Evolutionary conservation across 352 stramenopile genomes (phyloP), one percentile per base, ranked within the genome.

Genomic region (Phytophthora pinifolia): DNA sequence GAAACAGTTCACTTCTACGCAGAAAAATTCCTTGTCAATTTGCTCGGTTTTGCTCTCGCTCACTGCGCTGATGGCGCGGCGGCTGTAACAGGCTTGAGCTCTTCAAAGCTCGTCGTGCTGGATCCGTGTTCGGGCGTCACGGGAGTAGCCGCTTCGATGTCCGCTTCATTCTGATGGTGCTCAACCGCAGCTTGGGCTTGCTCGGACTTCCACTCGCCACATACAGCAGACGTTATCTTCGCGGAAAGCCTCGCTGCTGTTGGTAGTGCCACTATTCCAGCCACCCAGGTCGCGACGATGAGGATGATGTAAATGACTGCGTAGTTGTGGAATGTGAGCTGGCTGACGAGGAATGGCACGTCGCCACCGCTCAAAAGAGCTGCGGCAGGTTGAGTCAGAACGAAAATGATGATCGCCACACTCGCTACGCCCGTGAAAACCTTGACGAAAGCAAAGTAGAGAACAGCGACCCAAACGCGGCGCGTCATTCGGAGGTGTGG

Each of bases 401-500:
- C 33, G 15, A 46, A 22, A 7, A 48, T n/a, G 36, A 62, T 6
- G 10, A 47, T 30, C 18, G 36, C 30, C 31, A 14, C 10, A 46
- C 54, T 62, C 36, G 56, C 9, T 9, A 20, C 36, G 0, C 44
- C 54, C 0, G 38, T 12, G 2, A 20, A n/a, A n/a, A 49, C 9
- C 36, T 62, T 62, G 9, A 45, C 9, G 1, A 27, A 13, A 12
- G 25, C 42, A 20, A 60, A 54, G 9, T 60, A 60, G 17, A 44
- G 0, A 37, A 49, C 30, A 27, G 14, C 54, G 2, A 49, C 5
- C 35, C 45, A 55, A 35, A 49, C n/a, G 1, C 41, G 20, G 9
- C 31, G n/a, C 3, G 54, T 62, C 54, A n/a, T n/a, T n/a, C n/a
- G n/a, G n/a, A n/a, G n/a, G n/a, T n/a, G n/a, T n/a, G n/a, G n/a